Base-by-base conservation (phyloP, 2,329 filamentous ascomycete genomes). In the Aotearoamyces nothofagi region DNA sequence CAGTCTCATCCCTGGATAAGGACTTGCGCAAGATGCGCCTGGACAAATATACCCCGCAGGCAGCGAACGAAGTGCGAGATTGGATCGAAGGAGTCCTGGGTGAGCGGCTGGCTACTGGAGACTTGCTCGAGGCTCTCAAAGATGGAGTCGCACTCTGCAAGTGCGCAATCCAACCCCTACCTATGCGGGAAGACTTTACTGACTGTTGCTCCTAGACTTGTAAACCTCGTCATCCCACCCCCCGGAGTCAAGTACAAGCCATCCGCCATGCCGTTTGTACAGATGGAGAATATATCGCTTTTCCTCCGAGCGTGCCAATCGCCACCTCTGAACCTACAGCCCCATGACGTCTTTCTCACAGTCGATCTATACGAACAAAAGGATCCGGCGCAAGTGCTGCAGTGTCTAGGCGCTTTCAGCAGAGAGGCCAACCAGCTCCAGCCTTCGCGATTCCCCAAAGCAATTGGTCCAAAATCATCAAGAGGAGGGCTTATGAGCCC, bases 201-300 rank as follows among this genome's bases (percentile, higher is more conserved):
- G n/a, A 19, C 13, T 28, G 15, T 9, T 31, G 17, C 29, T 35
- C 27, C 43, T 45, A 50, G 83, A 47, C 73, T 96, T 29, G 69
- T 82, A 45, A 96, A 93, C 49, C 64, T 87, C 32, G 79, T 70
- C 17, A 55, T 78, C 20, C 79, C 81, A 15, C 69, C 76, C 10
- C 80, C 81, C 1, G 78, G 78, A 17, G 69, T 93, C 56, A 83
- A 78, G 52, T 96, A 79, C 67, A 96, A 96, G 57, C 66, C 39
- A 6, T 93, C 86, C 1, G 58, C 73, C 22, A 96, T 96, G 87
- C 90, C 90, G 0, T 98, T 98, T 51, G 87, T 96, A 22, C 90
- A 98, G 55, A 96, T 96, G 86, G 90, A 98, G 54, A 98, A 98
- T 52, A 94, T 98, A 48, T 92, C 86, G 4, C 82, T 92, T 49